Conservation (phyloP, 495 filamentous ascomycete genomes). For the Geopyxis carbonaria region DNA sequence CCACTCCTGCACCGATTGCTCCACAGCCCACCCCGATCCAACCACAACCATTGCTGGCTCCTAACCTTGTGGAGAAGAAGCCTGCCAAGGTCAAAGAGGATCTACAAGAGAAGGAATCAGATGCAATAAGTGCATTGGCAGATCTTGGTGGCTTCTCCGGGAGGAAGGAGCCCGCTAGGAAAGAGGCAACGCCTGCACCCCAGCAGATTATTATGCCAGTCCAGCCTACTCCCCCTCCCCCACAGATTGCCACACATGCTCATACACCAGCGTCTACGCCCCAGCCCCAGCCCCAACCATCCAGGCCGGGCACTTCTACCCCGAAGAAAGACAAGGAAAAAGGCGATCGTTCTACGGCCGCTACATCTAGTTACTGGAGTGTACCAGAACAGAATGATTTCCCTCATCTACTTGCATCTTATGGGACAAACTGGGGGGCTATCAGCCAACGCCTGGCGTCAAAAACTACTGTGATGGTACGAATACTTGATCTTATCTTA, state of each 20-base stretch:
- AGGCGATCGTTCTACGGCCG: constrained; percentile 10
- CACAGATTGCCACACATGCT: too few species aligned
- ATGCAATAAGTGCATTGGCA: constrained; percentile 14
- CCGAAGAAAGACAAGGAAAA: constrained; percentile 28
- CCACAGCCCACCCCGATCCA: constrained; percentile 1
- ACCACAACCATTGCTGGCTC: constrained; percentile 14
- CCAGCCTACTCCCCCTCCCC: constrained; percentile 5
- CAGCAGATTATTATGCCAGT: constrained; percentile 1
- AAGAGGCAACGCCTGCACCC: neutral
- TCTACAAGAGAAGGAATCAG: constrained; percentile 17
- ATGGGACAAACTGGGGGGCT: constrained; percentile 70
- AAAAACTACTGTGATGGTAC: constrained; percentile 88
- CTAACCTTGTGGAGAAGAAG: constrained; percentile 14
- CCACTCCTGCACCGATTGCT: constrained; percentile 9
- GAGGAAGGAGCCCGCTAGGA: neutral
- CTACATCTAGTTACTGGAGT: constrained; percentile 90
- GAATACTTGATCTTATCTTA: constrained; percentile 1
- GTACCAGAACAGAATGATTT: constrained; percentile 82
- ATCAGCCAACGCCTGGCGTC: constrained; percentile 80
- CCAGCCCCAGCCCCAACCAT: too few species aligned
- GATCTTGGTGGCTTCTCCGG: constrained; percentile 13
- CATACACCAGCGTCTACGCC: too few species aligned
- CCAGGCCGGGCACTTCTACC: neutral
- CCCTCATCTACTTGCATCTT: constrained; percentile 54
- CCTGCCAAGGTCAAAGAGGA: constrained; percentile 19